phyloP scores from a whole-genome alignment of 2,329 filamentous ascomycete species.

The Paraconiothyrium sp. region DNA sequence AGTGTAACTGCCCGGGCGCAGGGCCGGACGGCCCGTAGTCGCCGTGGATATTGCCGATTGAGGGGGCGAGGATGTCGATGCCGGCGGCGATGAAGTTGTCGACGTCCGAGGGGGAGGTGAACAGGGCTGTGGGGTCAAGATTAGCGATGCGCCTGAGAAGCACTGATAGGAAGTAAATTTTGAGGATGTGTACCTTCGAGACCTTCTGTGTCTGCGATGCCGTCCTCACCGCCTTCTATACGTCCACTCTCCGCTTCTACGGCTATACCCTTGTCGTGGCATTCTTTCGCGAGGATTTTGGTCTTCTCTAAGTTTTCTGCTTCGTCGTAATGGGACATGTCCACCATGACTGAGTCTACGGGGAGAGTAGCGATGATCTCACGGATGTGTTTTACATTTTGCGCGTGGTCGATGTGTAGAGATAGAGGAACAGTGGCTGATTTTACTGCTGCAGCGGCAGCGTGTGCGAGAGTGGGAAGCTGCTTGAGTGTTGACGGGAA shows the following conservation, averaged over 20 bases:
- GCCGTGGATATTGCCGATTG: slow-evolving; percentile 79
- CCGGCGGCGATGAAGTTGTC: slow-evolving; percentile 74
- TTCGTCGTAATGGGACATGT: slow-evolving; percentile 78
- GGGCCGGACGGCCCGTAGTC: slow-evolving; percentile 71
- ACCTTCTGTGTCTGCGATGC: slow-evolving; percentile 72
- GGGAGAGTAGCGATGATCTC: slow-evolving; percentile 57
- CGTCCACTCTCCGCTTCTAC: slow-evolving; percentile 76
- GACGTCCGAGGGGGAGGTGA: slow-evolving; percentile 74
- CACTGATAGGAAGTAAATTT: no score
- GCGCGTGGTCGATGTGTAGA: slow-evolving; percentile 60
- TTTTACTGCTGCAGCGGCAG: slow-evolving; percentile 54
- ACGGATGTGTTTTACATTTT: slow-evolving; percentile 55
- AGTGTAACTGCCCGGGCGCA: slow-evolving; percentile 43
- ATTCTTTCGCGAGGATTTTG: slow-evolving; percentile 67
- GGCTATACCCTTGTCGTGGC: slow-evolving; percentile 70
- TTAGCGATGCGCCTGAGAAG: not conserved
- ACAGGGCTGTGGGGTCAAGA: slow-evolving; percentile 45
- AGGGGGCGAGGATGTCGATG: slow-evolving; percentile 76
- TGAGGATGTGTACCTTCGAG: slow-evolving; percentile 60
- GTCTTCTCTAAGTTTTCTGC: slow-evolving; percentile 74
- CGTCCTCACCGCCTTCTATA: slow-evolving; percentile 78
- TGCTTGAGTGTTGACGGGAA: slow-evolving; percentile 72
- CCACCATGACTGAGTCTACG: slow-evolving; percentile 80
- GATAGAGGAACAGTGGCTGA: slow-evolving; percentile 55
- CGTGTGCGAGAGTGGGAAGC: slow-evolving; percentile 60